A percentile compares a stretch with the other conserved stretches of the same genome.
Conservation (phyloP, 139 green algal species). For the Picochlorum sp. region DNA sequence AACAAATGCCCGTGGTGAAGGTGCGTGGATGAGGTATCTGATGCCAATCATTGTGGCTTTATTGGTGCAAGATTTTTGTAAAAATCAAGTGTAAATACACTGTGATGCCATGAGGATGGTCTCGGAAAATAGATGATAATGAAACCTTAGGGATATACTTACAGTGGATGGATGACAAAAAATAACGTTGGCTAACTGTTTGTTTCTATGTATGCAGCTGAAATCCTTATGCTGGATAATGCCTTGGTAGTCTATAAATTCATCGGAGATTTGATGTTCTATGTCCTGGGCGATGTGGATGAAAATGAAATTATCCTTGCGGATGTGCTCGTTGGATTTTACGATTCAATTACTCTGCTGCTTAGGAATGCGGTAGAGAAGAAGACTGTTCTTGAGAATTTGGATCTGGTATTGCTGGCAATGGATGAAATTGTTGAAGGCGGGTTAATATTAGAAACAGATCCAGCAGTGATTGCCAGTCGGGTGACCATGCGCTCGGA, state of each 20-base stretch:
- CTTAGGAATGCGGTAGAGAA: conserved; percentile 91
- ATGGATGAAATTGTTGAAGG: conserved; percentile 95
- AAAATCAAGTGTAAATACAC: too few species aligned
- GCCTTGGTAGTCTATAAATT: conserved; percentile 95
- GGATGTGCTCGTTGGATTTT: conserved; percentile 78
- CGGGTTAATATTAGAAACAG: conserved; percentile 94
- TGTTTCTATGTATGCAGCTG: conserved; percentile 47
- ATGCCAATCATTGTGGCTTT: neutral
- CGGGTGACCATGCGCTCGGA: conserved; percentile 90
- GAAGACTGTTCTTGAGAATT: conserved; percentile 97
- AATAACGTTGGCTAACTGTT: too few species aligned
- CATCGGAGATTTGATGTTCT: conserved; percentile 93
- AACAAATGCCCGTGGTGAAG: conserved; percentile 86
- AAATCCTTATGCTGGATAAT: conserved; percentile 95
- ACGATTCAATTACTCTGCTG: conserved; percentile 73
- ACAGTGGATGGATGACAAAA: too few species aligned
- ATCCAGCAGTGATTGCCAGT: conserved; percentile 73
- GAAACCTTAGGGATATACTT: too few species aligned
- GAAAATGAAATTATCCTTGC: conserved; percentile 96
- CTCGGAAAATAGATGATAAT: too few species aligned
- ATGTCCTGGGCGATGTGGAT: conserved; percentile 76
- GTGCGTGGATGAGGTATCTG: conserved; percentile 37
- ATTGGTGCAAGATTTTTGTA: too few species aligned
- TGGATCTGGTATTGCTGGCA: conserved; percentile 91
- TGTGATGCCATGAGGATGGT: too few species aligned